A percentile compares a stretch with the other conserved stretches of the same genome.
phyloP scores from a whole-genome alignment of 2,329 filamentous ascomycete genomes.

The Proliferodiscus dingleyae region DNA sequence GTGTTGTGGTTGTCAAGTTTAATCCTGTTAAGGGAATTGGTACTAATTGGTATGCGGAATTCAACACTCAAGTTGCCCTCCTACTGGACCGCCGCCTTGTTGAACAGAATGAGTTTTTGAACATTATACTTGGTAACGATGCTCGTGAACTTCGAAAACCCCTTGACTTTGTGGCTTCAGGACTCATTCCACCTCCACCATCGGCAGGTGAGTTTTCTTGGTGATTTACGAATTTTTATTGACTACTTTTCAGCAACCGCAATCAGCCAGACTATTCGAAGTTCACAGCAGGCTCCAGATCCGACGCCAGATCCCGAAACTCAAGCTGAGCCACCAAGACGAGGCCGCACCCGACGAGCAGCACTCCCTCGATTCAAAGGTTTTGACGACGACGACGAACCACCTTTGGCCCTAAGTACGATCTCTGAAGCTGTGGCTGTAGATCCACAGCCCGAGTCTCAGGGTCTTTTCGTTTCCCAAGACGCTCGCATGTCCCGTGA shows the following conservation, averaged over 20 bases:
- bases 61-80: slow-evolving; percentile 65
- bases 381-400: slow-evolving; percentile 57
- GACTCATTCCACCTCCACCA: slow-evolving; percentile 23
- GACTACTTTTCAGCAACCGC: slow-evolving; percentile 10
- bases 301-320: slow-evolving; percentile 4
- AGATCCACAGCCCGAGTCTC: slow-evolving; percentile 18
- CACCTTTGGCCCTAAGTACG: slow-evolving; percentile 22
- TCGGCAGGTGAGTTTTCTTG: slow-evolving; percentile 22
- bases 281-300: slow-evolving; percentile 6
- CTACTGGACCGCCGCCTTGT: slow-evolving; percentile 76
- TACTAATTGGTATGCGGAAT: slow-evolving; percentile 61
- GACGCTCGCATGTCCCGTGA: slow-evolving; percentile 27
- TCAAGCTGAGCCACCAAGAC: slow-evolving; percentile 17
- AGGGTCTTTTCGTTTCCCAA: slow-evolving; percentile 55
- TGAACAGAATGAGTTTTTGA: slow-evolving; percentile 86
- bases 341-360: slow-evolving; percentile 35
- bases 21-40: slow-evolving; percentile 51
- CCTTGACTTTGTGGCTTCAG: slow-evolving; percentile 48
- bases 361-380: slow-evolving; percentile 63
- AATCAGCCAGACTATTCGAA: slow-evolving; percentile 11
- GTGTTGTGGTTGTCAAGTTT: slow-evolving; percentile 75
- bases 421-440: slow-evolving; percentile 32
- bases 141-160: slow-evolving; percentile 65
- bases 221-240: background rate
- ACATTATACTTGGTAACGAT: slow-evolving; percentile 80